A percentile compares a stretch with the other conserved stretches of the same genome.
These are phyloP conservation scores for Phytophthora kernoviae DNA, from an alignment of 352 stramenopile genomes.

Conservation along the genomic window DNA sequence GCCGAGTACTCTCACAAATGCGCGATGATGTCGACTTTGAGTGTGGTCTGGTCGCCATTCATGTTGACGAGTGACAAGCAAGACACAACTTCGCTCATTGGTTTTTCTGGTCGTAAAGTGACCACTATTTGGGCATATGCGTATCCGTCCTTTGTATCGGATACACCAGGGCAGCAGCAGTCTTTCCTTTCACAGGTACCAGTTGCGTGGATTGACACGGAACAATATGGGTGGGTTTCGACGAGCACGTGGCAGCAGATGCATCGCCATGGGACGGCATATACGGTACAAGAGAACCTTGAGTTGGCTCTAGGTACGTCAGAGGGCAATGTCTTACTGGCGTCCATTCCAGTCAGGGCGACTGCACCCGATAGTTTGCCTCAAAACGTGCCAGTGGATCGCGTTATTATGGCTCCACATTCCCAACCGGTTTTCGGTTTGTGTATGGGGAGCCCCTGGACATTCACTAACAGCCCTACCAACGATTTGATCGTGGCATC, in stretches of 20 bases:
- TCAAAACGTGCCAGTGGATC: slow-evolving; percentile 38
- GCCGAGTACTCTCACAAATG: slow-evolving; percentile 65
- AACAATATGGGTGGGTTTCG: slow-evolving; percentile 74
- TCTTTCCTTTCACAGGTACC: slow-evolving; percentile 44
- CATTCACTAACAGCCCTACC: slow-evolving; percentile 51
- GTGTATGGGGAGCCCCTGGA: slow-evolving; percentile 53
- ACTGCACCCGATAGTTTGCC: slow-evolving; percentile 16
- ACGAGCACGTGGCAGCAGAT: slow-evolving; percentile 75
- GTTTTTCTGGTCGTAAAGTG: slow-evolving; percentile 62
- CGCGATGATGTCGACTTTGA: slow-evolving; percentile 64
- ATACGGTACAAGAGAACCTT: slow-evolving; percentile 18
- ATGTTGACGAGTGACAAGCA: slow-evolving; percentile 47
- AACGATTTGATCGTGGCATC: slow-evolving; percentile 68
- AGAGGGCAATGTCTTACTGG: slow-evolving; percentile 62
- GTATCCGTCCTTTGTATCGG: slow-evolving; percentile 42
- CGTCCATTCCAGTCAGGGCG: slow-evolving; percentile 36
- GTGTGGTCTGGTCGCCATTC: slow-evolving; percentile 76
- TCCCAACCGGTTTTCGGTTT: slow-evolving; percentile 67
- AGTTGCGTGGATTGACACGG: slow-evolving; percentile 66
- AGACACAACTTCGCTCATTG: slow-evolving; percentile 65
- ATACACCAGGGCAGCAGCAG: slow-evolving; percentile 18
- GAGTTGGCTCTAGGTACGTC: slow-evolving; percentile 66
- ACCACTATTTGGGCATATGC: slow-evolving; percentile 76
- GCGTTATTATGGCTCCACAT: slow-evolving; percentile 59
- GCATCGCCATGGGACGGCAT: slow-evolving; percentile 34